Evolutionary conservation across 2,329 filamentous ascomycete species (phyloP).

Genomic region (Ascochyta viciae-villosae): DNA sequence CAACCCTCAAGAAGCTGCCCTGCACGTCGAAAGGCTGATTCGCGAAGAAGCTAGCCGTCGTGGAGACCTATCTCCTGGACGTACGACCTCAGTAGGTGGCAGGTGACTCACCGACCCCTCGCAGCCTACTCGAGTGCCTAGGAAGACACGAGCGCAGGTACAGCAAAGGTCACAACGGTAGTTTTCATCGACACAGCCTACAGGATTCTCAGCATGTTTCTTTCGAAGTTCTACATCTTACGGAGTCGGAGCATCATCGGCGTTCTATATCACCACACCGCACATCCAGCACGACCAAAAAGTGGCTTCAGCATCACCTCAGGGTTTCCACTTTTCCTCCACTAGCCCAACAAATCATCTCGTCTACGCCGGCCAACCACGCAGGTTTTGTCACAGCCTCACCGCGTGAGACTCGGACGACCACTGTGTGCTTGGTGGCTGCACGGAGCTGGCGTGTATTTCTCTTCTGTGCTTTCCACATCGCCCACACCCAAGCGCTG

Average conservation of each 20-base stretch:
- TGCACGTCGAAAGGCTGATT: constrained; percentile 57
- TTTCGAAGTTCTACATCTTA: constrained; percentile 22
- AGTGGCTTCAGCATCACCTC: constrained; percentile 17
- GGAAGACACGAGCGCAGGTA: constrained; percentile 6
- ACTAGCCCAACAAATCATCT: constrained; percentile 6
- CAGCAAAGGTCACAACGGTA: constrained; percentile 12
- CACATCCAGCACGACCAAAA: constrained; percentile 10
- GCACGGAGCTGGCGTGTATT: background rate
- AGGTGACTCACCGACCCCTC: constrained; percentile 38
- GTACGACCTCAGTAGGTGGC: constrained; percentile 38
- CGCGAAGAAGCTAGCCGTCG: constrained; percentile 52
- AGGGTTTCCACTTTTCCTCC: constrained; percentile 16
- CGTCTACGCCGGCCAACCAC: background rate
- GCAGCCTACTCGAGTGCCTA: constrained; percentile 10
- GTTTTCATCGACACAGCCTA: background rate
- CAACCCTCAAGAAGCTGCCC: constrained; percentile 45
- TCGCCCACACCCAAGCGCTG: constrained; percentile 47
- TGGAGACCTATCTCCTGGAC: constrained; percentile 43
- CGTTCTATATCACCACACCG: constrained; percentile 37
- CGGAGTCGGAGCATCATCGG: constrained; percentile 40
- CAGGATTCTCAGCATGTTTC: constrained; percentile 3
- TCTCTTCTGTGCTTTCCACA: constrained; percentile 25
- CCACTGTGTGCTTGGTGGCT: background rate
- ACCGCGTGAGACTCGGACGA: background rate
- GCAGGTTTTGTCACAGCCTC: constrained; percentile 16